A percentile compares a stretch with the other conserved stretches of the same genome.
Conservation (phyloP, 75 land plant species). For the Selaginella tamariscina region DNA sequence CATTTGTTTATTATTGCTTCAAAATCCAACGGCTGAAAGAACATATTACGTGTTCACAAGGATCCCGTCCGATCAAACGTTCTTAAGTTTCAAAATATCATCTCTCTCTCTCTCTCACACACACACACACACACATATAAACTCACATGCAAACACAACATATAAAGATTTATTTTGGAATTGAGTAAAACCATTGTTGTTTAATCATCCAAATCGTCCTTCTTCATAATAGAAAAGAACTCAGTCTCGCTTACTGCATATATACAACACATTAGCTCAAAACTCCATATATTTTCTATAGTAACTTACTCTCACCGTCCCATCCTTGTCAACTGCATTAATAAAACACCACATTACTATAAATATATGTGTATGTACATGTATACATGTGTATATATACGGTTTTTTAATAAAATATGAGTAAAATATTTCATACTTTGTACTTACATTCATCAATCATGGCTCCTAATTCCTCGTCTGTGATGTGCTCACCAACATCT, state of each 20-base stretch:
- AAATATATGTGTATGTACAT: background rate
- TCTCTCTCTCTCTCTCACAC: too few relatives aligned
- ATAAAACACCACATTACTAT: background rate
- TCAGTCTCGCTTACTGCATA: conserved; percentile 16
- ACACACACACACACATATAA: too few relatives aligned
- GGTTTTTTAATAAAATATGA: background rate
- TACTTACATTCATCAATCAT: conserved; percentile 31
- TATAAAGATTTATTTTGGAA: too few relatives aligned
- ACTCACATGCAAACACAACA: too few relatives aligned
- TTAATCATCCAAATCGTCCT: conserved; percentile 18
- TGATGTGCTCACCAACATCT: conserved; percentile 26
- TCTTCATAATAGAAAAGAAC: conserved; percentile 19
- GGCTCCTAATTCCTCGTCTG: conserved; percentile 31
- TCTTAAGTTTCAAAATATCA: too few relatives aligned
- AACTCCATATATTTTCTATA: background rate
- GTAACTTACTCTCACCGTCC: conserved; percentile 32
- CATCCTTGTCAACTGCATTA: conserved; percentile 33
- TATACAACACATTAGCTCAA: background rate
- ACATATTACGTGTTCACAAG: too few relatives aligned
- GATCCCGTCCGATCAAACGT: too few relatives aligned
- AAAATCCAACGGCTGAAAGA: too few relatives aligned
- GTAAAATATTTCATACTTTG: background rate
- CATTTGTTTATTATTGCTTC: too few relatives aligned
- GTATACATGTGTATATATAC: background rate
- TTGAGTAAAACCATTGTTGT: too few relatives aligned